Percentiles rank a stretch among this genome's conserved stretches.
Conservation (phyloP, 2,329 filamentous ascomycete genomes). For the Pseudomassariella vexata region DNA sequence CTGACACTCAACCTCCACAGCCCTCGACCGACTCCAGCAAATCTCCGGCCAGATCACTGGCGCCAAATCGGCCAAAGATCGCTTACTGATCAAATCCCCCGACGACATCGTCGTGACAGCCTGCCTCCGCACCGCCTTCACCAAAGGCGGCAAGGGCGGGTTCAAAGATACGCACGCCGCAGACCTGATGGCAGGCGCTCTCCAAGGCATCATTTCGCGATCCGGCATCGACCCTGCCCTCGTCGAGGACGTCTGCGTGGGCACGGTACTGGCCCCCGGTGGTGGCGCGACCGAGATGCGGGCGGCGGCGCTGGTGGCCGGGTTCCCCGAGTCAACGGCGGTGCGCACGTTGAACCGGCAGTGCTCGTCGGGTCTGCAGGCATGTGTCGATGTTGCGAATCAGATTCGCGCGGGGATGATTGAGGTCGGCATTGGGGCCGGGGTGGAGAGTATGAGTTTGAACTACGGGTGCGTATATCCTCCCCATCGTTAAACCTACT, state of each 20-base stretch:
- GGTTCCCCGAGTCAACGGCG: conserved; percentile 80
- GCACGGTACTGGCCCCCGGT: conserved; percentile 84
- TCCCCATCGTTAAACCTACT: neutral
- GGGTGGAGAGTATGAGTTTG: conserved; percentile 91
- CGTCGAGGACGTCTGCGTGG: conserved; percentile 90
- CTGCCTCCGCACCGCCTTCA: conserved; percentile 85
- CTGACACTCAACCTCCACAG: conserved; percentile 25
- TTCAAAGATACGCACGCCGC: conserved; percentile 92
- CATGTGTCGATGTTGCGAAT: conserved; percentile 90
- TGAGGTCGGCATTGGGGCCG: conserved; percentile 87
- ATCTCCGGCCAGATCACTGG: conserved; percentile 56
- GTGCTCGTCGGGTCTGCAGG: conserved; percentile 89
- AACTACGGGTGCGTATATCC: conserved; percentile 70
- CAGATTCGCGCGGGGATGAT: conserved; percentile 90
- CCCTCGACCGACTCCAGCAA: conserved; percentile 52
- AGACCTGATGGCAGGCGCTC: conserved; percentile 78
- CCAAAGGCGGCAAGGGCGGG: conserved; percentile 84
- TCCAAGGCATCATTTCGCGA: conserved; percentile 75
- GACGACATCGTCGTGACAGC: conserved; percentile 88
- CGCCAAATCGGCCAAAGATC: conserved; percentile 40
- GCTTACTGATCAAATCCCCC: conserved; percentile 58
- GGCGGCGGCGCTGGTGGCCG: conserved; percentile 82
- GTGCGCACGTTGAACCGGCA: conserved; percentile 88
- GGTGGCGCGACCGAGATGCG: conserved; percentile 97
- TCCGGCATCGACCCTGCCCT: conserved; percentile 83